Base-by-base conservation (phyloP, 345 rosid species). In the Gossypium australe region DNA sequence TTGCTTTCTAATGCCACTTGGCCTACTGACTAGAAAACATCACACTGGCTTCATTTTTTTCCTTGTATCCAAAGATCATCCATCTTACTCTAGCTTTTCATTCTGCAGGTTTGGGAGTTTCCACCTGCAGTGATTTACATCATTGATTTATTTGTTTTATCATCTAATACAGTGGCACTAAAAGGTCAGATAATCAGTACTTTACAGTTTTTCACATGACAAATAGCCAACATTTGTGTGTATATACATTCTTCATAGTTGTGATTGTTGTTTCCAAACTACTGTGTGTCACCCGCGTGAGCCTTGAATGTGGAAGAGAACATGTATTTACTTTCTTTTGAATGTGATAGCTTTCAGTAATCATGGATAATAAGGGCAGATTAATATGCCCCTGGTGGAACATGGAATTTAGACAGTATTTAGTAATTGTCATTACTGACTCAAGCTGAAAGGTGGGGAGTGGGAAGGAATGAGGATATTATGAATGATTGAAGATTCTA, bases 81-180 rank as follows among this genome's bases (percentile, higher is more conserved):
- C n/a, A 53, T 58, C 57, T 75, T 70, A 78, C 34, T 68, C 27
- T 24, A 12, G 62, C 25, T 65, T 78, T 49, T 45, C 74, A 45
- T 72, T 72, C 67, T 72, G 43, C 91, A 90, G 97, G 89, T 94
- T 45, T 90, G 97, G 98, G 88, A 89, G 74, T 88, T 94, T 69
- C 95, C 97, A 3, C 72, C 90, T 43, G 90, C 92, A 7, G 93
- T 89, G 78, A 81, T 87, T 71, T 84, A 83, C 81, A 86, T 89
- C 43, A 81, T 89, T 65, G 97, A 94, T 80, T 79, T 89, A 72
- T 87, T 94, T 43, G 90, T 92, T 51, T 75, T 92, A 66, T 89
- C 97, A 76, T 94, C 92, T 69, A 94, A 88, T 61, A 74, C 73
- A 10, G 92, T 89, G 47, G 93, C 97, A 58, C 72, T 92, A 78